These are phyloP conservation scores for Alternaria panax DNA, from an alignment of 2,329 filamentous ascomycete species.

Conservation along the genomic window DNA sequence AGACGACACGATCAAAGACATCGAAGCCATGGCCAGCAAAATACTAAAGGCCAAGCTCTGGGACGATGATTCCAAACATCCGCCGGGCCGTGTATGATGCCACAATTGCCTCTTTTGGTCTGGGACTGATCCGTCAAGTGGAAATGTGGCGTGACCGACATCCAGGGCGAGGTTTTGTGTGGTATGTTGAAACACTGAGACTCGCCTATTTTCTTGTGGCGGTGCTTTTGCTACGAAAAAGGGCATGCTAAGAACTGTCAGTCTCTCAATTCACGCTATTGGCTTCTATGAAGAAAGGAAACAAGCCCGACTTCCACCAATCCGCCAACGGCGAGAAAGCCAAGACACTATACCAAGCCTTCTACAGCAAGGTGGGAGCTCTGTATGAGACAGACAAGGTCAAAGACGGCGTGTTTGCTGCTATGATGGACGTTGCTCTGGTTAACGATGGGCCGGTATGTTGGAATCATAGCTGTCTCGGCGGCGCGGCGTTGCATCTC, in stretches of 20 bases:
- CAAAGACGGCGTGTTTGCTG: slow-evolving; percentile 95
- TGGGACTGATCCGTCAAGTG: slow-evolving; percentile 64
- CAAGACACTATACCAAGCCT: slow-evolving; percentile 81
- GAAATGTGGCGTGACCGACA: slow-evolving; percentile 89
- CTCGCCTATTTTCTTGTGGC: not conserved
- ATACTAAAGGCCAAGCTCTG: slow-evolving; percentile 90
- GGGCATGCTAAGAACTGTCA: slow-evolving; percentile 49
- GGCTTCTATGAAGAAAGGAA: slow-evolving; percentile 92
- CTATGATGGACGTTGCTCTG: slow-evolving; percentile 97
- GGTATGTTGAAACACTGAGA: slow-evolving; percentile 62
- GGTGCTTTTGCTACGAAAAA: not conserved
- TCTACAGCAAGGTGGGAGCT: slow-evolving; percentile 77
- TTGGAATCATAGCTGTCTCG: slow-evolving; percentile 65
- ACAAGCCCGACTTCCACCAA: slow-evolving; percentile 92
- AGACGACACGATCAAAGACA: slow-evolving; percentile 88
- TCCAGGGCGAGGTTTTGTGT: slow-evolving; percentile 91
- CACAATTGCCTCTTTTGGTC: not conserved
- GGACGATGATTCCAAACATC: slow-evolving; percentile 77
- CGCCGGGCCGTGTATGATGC: slow-evolving; percentile 61
- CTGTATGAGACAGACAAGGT: slow-evolving; percentile 77
- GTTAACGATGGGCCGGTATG: slow-evolving; percentile 84
- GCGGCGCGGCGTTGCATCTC: slow-evolving; percentile 50
- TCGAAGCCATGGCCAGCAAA: slow-evolving; percentile 81
- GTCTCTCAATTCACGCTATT: slow-evolving; percentile 97
- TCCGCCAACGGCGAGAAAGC: slow-evolving; percentile 82